Evolutionary conservation across 352 stramenopile species (phyloP), one percentile per base, ranked within the genome.

Genomic region (Thalassiosira livingstoniorum): DNA sequence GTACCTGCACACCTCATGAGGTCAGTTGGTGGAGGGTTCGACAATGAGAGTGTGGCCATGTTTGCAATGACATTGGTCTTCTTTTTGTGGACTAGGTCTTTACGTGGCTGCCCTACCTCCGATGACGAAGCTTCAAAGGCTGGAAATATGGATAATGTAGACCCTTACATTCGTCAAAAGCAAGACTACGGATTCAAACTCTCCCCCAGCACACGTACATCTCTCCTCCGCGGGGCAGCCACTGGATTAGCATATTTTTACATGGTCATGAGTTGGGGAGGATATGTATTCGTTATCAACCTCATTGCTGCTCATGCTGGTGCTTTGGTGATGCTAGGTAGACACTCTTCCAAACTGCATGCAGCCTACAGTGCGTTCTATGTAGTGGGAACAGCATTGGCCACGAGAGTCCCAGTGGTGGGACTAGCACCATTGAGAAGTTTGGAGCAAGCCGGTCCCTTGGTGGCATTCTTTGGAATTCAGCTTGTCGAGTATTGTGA

Each of bases 251-350:
- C 93, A 13, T 99, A 99, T 92, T 98, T 99, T 85, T 98, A 99
- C 93, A 91, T 91, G 86, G 96, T 97, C 42, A 94, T 95, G 0
- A 93, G 95, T 4, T 98, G 97, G 97, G 96, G 96, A 34, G 97
- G 96, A 39, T 98, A 98, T 89, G 96, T 99, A 21, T 99, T 99
- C 90, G 98, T 99, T 70, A 96, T 99, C 87, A 99, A 99, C 92
- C 96, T 99, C 81, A 96, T 99, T 72, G 97, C 96, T 39, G 96
- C 98, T 65, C 98, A 99, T 92, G 96, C 98, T 42, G 85, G 98
- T 13, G 86, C 96, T 51, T 95, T 99, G 81, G 91, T 99, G 31
- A 86, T 99, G 39, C 86, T 97, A 10, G 97, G 97, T 29, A 92
- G 97, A 47, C 97, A 98, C 86, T 96, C 96, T n/a, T 93, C 92